Evolutionary conservation across 805 yeast genomes (phyloP).

Genomic region (Dipodascopsis uninucleata): DNA sequence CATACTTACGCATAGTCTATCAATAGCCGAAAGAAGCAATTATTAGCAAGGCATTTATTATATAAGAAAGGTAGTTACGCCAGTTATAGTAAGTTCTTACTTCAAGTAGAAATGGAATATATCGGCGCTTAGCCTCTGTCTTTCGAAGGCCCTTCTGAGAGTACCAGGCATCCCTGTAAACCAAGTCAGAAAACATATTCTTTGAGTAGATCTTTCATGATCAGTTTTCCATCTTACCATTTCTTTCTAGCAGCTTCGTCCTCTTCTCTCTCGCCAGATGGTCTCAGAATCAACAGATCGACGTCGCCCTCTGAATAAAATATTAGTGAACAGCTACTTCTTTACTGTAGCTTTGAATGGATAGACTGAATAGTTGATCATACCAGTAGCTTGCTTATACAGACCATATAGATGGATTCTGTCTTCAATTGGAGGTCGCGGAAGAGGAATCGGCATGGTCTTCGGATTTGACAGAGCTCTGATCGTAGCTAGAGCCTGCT

Average conservation of each 20-base stretch:
- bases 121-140: constrained; percentile 69
- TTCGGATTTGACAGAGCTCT: constrained; percentile 52
- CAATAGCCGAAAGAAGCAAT: neutral
- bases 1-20: constrained; percentile 64
- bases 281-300: constrained; percentile 61
- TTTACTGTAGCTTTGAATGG: neutral
- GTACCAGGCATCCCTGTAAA: constrained; percentile 71
- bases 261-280: constrained; percentile 55
- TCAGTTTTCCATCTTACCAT: constrained; percentile 42
- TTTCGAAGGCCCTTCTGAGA: constrained; percentile 61
- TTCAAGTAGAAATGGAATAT: constrained; percentile 63
- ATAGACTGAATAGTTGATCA: constrained; percentile 5
- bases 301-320: constrained; percentile 66
- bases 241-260: constrained; percentile 67
- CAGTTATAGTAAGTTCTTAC: constrained; percentile 3
- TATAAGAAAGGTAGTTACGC: neutral
- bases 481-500: constrained; percentile 76
- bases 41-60: no score
- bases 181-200: neutral
- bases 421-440: constrained; percentile 71
- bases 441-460: constrained; percentile 43
- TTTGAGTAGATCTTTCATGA: neutral
- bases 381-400: constrained; percentile 76
- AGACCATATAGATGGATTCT: constrained; percentile 71
- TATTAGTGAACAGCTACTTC: neutral